Evolutionary conservation across 2,329 filamentous ascomycete genomes (phyloP), one percentile per base, ranked within the genome.

Genomic region (Dactylonectria estremocensis): DNA sequence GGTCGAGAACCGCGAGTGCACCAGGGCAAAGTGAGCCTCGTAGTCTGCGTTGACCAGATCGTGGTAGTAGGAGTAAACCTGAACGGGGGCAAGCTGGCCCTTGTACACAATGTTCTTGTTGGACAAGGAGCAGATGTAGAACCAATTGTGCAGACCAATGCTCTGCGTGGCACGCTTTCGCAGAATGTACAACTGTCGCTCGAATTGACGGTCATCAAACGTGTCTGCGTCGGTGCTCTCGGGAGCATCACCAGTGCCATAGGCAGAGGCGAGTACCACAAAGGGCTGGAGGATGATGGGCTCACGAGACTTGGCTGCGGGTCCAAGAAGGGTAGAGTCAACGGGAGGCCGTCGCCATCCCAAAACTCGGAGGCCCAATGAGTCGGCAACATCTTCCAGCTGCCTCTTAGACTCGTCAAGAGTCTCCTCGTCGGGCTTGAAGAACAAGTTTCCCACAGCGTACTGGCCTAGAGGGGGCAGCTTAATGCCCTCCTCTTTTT

Each of bases 81-180:
- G 95, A 33, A 95, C 90, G 24, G 95, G 95, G 50, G 95, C 93
- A 73, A 98, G 87, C 82, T 98, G 96, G 71, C 95, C 95, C 88
- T 98, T 98, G 89, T 98, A 98, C 68, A 98, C 94, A 83, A 98
- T 98, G 86, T 98, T 98, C 85, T 95, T 95, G 90, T 97, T 98
- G 82, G 92, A 96, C 74, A 98, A 85, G 56, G 95, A 97, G 88
- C 95, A 98, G 66, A 98, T 88, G 82, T 98, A 98, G 87, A 98
- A 98, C 95, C 95, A 98, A 83, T 98, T 98, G 83, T 97, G 94
- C 64, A 98, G 89, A 67, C 95, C 95, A 80, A 98, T 96, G 77
- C 94, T 93, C 85, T 98, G 95, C 54, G 95, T 97, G 61, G 95
- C 93, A 77, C 95, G 93, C 88, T 99, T 99, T 80, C 95, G 92